Percentiles rank a stretch among this genome's conserved stretches.
Evolutionary conservation across 139 green algal genomes (phyloP).

Genomic region (Deuterostichococcus epilithicus): DNA sequence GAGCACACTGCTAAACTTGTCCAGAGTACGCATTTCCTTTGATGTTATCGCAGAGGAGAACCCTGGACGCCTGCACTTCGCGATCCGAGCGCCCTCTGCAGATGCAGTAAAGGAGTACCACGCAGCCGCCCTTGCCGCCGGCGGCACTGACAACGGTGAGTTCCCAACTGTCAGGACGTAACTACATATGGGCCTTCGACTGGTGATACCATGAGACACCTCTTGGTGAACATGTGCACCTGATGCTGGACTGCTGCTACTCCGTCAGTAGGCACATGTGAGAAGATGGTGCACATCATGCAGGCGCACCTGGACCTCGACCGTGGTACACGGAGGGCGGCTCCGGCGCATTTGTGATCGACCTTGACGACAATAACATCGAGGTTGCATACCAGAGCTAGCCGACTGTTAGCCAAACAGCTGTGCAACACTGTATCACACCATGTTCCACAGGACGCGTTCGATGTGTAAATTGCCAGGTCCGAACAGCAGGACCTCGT

Average conservation of each 20-base stretch:
- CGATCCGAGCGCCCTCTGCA: conserved; percentile 6
- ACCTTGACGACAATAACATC: conserved; percentile 18
- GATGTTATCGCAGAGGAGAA: conserved; percentile 4
- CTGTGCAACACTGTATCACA: too few relatives aligned
- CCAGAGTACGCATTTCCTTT: background rate
- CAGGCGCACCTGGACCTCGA: conserved; percentile 6
- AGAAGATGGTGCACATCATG: too few relatives aligned
- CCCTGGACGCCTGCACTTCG: conserved; percentile 1
- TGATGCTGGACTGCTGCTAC: too few relatives aligned
- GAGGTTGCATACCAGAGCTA: conserved; percentile 7
- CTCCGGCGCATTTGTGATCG: conserved; percentile 13
- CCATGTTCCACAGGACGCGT: too few relatives aligned
- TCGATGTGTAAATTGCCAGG: too few relatives aligned
- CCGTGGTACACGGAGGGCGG: conserved; percentile 4
- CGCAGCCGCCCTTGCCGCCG: conserved; percentile 1
- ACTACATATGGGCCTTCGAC: too few relatives aligned
- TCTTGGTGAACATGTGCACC: too few relatives aligned
- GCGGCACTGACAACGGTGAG: conserved; percentile 18
- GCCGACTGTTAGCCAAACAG: background rate
- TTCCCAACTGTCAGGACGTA: too few relatives aligned
- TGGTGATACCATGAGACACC: too few relatives aligned
- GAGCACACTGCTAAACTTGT: too few relatives aligned
- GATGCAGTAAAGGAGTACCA: conserved; percentile 14
- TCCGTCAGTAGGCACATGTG: too few relatives aligned
- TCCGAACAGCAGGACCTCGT: too few relatives aligned